Conservation (phyloP, 2,329 filamentous ascomycete species). For the Diaporthe amygdali region DNA sequence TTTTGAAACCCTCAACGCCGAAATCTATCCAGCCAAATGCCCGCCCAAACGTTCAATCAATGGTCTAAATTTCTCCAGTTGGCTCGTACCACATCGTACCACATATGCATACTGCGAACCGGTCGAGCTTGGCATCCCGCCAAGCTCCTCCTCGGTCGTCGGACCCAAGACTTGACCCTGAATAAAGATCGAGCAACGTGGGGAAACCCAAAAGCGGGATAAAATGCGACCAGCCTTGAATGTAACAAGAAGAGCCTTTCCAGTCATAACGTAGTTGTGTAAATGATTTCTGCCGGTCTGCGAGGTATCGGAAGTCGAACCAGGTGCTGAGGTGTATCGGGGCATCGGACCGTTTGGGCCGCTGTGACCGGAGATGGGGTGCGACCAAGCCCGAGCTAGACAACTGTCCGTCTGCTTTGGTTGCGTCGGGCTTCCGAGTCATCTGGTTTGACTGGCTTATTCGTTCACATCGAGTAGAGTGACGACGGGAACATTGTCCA, state of each 20-base stretch:
- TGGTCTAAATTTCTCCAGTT: not conserved
- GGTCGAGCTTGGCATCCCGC: not conserved
- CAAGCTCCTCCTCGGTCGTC: not conserved
- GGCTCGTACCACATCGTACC: slow-evolving; percentile 1
- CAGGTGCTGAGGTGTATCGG: not conserved
- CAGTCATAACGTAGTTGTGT: not conserved
- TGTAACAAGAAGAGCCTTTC: not conserved
- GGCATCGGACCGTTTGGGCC: not conserved
- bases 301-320: not conserved
- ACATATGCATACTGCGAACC: slow-evolving; percentile 2
- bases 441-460: not conserved
- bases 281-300: not conserved
- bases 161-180: not conserved
- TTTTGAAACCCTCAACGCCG: slow-evolving; percentile 19
- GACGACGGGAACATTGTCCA: slow-evolving; percentile 76
- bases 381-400: not conserved
- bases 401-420: not conserved
- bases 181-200: not conserved
- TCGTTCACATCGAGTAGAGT: slow-evolving; percentile 72
- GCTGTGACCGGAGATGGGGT: not conserved
- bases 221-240: not conserved
- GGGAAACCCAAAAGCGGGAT: not conserved
- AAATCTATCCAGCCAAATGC: not conserved
- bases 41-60: not conserved
- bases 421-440: not conserved